A percentile compares a stretch with the other conserved stretches of the same genome.
Evolutionary conservation across 805 yeast species (phyloP).

Genomic region (Wickerhamomyces silvicola): DNA sequence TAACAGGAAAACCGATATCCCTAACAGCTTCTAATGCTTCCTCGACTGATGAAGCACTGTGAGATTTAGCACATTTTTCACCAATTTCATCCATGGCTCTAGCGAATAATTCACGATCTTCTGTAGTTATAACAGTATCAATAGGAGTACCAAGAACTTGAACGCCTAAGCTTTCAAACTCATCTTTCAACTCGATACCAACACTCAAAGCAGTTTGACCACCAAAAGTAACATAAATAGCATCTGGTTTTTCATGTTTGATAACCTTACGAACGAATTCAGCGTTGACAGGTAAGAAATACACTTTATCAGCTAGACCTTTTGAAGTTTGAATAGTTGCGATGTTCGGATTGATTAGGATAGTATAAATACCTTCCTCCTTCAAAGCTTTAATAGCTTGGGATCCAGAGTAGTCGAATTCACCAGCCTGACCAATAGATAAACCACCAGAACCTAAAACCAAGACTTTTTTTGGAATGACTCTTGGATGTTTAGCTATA

Average conservation of each 20-base stretch:
- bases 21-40: constrained; percentile 84
- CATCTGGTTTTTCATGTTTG: constrained; percentile 92
- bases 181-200: constrained; percentile 93
- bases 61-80: constrained; percentile 93
- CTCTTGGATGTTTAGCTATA: constrained; percentile 68
- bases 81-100: constrained; percentile 89
- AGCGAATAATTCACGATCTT: constrained; percentile 95
- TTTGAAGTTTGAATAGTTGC: constrained; percentile 98
- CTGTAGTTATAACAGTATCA: constrained; percentile 94
- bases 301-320: constrained; percentile 96
- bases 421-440: constrained; percentile 99
- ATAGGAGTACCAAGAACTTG: constrained; percentile 95
- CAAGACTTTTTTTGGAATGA: constrained; percentile 82
- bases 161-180: constrained; percentile 86
- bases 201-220: constrained; percentile 98
- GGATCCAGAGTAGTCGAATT: constrained; percentile 97
- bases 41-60: constrained; percentile 70
- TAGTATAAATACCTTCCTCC: constrained; percentile 96
- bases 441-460: constrained; percentile 97
- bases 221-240: constrained; percentile 95
- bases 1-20: constrained; percentile 89
- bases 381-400: constrained; percentile 98
- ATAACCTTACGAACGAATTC: constrained; percentile 96
- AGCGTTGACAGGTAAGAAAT: constrained; percentile 95
- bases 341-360: constrained; percentile 93